phyloP scores from a whole-genome alignment of 2,329 filamentous ascomycete genomes.

The Fusarium sp. region DNA sequence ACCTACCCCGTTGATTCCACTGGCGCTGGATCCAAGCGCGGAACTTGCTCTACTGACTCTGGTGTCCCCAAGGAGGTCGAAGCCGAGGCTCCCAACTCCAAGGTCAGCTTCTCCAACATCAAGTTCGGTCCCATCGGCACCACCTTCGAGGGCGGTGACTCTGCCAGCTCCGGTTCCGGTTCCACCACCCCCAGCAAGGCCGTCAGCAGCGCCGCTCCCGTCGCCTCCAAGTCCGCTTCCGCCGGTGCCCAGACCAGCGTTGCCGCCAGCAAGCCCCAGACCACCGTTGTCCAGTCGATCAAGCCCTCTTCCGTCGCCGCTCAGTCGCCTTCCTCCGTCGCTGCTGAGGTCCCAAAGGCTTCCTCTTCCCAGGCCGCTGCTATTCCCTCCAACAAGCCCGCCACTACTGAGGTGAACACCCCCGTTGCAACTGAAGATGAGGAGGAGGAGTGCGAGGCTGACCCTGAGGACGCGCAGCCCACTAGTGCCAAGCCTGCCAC shows the following conservation, averaged over 20 bases:
- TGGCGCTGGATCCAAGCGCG: constrained; percentile 62
- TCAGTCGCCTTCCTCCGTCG: not conserved
- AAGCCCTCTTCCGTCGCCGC: constrained; percentile 6
- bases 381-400: constrained; percentile 7
- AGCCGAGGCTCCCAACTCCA: constrained; percentile 55
- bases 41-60: constrained; percentile 63
- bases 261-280: constrained; percentile 11
- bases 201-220: constrained; percentile 1
- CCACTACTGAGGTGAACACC: constrained; percentile 4
- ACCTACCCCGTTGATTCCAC: constrained; percentile 66
- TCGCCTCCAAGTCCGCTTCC: constrained; percentile 11
- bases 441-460: constrained; percentile 10
- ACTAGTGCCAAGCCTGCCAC: not conserved
- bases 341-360: not conserved
- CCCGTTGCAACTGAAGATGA: constrained; percentile 6
- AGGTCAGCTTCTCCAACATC: constrained; percentile 69
- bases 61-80: constrained; percentile 65
- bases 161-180: constrained; percentile 5
- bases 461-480: constrained; percentile 10
- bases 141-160: constrained; percentile 54
- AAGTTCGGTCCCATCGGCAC: constrained; percentile 65
- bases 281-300: constrained; percentile 6
- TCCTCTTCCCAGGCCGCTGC: not conserved
- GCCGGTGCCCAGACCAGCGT: not conserved
- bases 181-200: not conserved